Percentiles rank a stretch among this genome's conserved stretches.
Evolutionary conservation across 495 filamentous ascomycete genomes (phyloP).

Genomic region (Penicillium silybi): DNA sequence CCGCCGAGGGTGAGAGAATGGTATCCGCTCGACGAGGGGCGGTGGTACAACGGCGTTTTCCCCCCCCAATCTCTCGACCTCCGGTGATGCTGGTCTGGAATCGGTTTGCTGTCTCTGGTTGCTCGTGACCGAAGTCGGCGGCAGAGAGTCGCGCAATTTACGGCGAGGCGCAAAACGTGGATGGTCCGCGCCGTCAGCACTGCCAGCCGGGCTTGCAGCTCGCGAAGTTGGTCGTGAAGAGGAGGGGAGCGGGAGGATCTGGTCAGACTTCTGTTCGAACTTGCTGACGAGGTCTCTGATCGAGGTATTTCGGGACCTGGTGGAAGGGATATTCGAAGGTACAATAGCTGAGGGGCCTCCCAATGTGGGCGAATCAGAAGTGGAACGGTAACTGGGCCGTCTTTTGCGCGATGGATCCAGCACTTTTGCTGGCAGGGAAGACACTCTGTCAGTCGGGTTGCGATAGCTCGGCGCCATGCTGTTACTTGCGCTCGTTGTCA

Average conservation of each 20-base stretch:
- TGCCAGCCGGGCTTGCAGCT: conserved; percentile 31
- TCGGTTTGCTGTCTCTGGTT: conserved; percentile 7
- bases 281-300: conserved; percentile 60
- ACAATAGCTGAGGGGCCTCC: conserved; percentile 17
- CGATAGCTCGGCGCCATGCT: conserved; percentile 19
- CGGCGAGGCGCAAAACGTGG: conserved; percentile 27
- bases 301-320: conserved; percentile 43
- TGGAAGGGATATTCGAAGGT: conserved; percentile 16
- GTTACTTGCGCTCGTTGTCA: conserved; percentile 20
- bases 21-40: conserved; percentile 19
- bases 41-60: conserved; percentile 9
- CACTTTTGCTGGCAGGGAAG: conserved; percentile 27
- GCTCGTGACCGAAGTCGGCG: conserved; percentile 4
- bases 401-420: conserved; percentile 22
- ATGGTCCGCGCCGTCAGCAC: conserved; percentile 21
- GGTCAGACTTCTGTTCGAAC: conserved; percentile 56
- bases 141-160: conserved; percentile 21
- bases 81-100: conserved; percentile 8
- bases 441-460: conserved; percentile 19
- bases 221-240: conserved; percentile 32
- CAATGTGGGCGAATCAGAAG: conserved; percentile 32
- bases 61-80: background rate
- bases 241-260: conserved; percentile 47
- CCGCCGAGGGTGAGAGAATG: conserved; percentile 26
- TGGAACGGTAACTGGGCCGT: conserved; percentile 30